Evolutionary conservation across 2,329 filamentous ascomycete species (phyloP), one percentile per base, ranked within the genome.

Genomic region (Arthroderma uncinatum): DNA sequence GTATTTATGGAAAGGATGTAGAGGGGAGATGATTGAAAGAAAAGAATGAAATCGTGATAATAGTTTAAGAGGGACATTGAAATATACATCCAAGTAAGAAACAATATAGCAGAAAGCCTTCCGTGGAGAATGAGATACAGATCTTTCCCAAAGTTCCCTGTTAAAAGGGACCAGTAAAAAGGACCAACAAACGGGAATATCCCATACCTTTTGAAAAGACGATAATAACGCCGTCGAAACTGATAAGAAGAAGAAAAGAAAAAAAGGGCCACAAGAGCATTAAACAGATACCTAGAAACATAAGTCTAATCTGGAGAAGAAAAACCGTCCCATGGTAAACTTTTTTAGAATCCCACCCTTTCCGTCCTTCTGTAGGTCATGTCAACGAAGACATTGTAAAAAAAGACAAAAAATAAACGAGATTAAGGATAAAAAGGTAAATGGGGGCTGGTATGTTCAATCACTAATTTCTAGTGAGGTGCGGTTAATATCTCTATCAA

Each of bases 271-370:
- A 19, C 14, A 50, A 25, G 23, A 50, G 16, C n/a, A 50, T 50
- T 50, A 50, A 50, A 50, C 47, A 50, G 47, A 50, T 50, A 50
- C 47, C 47, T 50, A 50, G 47, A 30, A 50, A 50, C 47, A 50
- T 8, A 33, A 50, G 47, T 50, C 47, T 50, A 50, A 30, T 50
- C 25, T 19, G 47, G 28, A 50, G 28, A 50, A 50, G 47, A 50
- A n/a, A 50, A 50, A 50, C 28, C 28, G 25, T 50, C 47, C 47
- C 47, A 50, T 50, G 47, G 47, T 33, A 33, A 50, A 50, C 14
- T 33, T 50, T n/a, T 50, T 50, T 50, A 50, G 47, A 21, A 50
- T 50, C 47, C 47, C 47, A 34, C 28, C 47, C 47, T 30, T 50
- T 50, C 47, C 47, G 28, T 50, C 47, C 25, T 50, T 50, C 47